A percentile compares a stretch with the other conserved stretches of the same genome.
phyloP scores from a whole-genome alignment of 1,284 basidiomycete genomes.

The Coniferiporia sulphurascens region DNA sequence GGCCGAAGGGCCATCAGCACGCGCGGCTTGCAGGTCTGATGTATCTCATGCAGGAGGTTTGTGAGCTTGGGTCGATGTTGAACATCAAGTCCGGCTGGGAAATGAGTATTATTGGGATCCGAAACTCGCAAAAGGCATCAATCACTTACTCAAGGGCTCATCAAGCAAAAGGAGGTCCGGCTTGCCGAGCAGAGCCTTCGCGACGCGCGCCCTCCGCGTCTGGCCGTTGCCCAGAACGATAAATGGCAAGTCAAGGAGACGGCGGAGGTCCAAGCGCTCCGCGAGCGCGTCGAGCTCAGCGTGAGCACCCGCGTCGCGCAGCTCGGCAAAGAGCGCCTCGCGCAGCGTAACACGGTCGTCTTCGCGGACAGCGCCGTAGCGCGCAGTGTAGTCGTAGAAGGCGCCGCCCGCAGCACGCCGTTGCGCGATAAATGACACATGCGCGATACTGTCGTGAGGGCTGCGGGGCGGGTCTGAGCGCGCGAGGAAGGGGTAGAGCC shows the following conservation, averaged over 20 bases:
- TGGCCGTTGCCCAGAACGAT: constrained; percentile 90
- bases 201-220: constrained; percentile 81
- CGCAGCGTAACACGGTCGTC: constrained; percentile 73
- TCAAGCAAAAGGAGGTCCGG: constrained; percentile 78
- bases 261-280: constrained; percentile 47
- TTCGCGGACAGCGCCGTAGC: constrained; percentile 83
- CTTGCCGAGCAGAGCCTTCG: constrained; percentile 66
- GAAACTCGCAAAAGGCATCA: constrained; percentile 20
- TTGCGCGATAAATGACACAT: constrained; percentile 74
- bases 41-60: constrained; percentile 54
- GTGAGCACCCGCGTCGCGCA: constrained; percentile 11
- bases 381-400: constrained; percentile 90
- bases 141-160: constrained; percentile 70
- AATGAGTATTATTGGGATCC: not conserved
- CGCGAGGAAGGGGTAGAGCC: constrained; percentile 70
- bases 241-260: constrained; percentile 74
- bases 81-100: constrained; percentile 70
- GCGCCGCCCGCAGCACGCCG: constrained; percentile 52
- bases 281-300: constrained; percentile 44
- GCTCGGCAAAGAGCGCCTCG: constrained; percentile 61
- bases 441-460: constrained; percentile 47
- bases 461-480: constrained; percentile 30
- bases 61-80: constrained; percentile 54
- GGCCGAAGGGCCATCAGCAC: constrained; percentile 78
- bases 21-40: constrained; percentile 45